Evolutionary conservation across 1,284 basidiomycete species (phyloP).

Genomic region (Tilletiopsis washingtonensis): DNA sequence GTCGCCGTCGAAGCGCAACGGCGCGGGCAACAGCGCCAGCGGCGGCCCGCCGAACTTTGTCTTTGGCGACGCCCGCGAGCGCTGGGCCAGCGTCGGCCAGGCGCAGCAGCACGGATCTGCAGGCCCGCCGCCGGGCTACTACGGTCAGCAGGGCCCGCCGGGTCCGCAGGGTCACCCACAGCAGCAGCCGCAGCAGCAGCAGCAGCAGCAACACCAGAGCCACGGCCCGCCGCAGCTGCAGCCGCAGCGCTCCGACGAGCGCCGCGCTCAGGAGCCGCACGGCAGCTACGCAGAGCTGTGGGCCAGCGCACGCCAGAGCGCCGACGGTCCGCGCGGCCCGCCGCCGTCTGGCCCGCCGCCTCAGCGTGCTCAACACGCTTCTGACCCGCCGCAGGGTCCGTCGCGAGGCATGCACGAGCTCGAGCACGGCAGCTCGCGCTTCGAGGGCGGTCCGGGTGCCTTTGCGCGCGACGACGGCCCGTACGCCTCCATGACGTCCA

Average conservation of each 20-base stretch:
- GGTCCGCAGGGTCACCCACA: slow-evolving; percentile 3
- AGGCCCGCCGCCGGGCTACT: slow-evolving; percentile 1
- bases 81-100: slow-evolving; percentile 34
- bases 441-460: not conserved
- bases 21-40: no score
- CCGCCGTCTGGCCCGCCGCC: not conserved
- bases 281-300: slow-evolving; percentile 1
- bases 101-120: slow-evolving; percentile 10
- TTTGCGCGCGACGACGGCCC: not conserved
- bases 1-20: slow-evolving; percentile 30
- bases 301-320: slow-evolving; percentile 6
- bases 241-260: not conserved
- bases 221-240: not conserved
- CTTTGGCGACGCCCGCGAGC: slow-evolving; percentile 26
- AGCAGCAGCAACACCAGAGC: no score
- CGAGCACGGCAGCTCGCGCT: not conserved
- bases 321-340: not conserved
- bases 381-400: not conserved
- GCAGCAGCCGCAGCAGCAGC: not conserved
- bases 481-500: not conserved
- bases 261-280: not conserved
- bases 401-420: not conserved
- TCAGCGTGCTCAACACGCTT: not conserved
- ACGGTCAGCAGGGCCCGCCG: not conserved
- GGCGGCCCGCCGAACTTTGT: slow-evolving; percentile 16